Conservation (phyloP, 1,284 basidiomycete genomes). For the Cryptococcus sp. region DNA sequence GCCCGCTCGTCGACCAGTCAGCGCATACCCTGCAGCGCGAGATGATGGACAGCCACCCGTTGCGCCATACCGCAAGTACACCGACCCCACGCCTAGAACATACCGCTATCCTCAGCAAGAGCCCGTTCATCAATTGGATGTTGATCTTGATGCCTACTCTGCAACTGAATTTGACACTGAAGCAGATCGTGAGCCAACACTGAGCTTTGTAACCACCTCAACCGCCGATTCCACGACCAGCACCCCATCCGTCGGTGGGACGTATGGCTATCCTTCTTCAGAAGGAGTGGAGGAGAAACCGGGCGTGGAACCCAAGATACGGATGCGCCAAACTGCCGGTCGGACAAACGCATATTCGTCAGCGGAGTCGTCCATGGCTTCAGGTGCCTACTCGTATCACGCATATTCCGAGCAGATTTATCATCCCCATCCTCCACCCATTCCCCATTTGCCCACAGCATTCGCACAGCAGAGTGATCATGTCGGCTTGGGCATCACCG, state of each 20-base stretch:
- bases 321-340: constrained; percentile 36
- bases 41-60: constrained; percentile 23
- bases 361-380: constrained; percentile 47
- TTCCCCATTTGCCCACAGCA: constrained; percentile 28
- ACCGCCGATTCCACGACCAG: constrained; percentile 45
- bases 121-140: constrained; percentile 33
- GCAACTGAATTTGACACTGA: constrained; percentile 36
- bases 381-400: constrained; percentile 44
- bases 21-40: constrained; percentile 29
- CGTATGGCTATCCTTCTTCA: constrained; percentile 30
- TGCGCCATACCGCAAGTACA: constrained; percentile 40
- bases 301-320: constrained; percentile 34
- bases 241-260: constrained; percentile 38
- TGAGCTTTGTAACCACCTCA: constrained; percentile 50
- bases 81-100: constrained; percentile 39
- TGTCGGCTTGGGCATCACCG: constrained; percentile 33
- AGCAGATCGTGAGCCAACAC: constrained; percentile 40
- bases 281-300: constrained; percentile 27
- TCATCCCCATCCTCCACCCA: constrained; percentile 37
- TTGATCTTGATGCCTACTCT: constrained; percentile 47
- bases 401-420: constrained; percentile 33
- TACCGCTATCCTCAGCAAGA: constrained; percentile 4
- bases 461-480: constrained; percentile 21
- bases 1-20: constrained; percentile 35
- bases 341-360: constrained; percentile 42